These are phyloP conservation scores for Cyclotella kingstonii DNA, from an alignment of 108 stramenopile species.

Conservation along the genomic window DNA sequence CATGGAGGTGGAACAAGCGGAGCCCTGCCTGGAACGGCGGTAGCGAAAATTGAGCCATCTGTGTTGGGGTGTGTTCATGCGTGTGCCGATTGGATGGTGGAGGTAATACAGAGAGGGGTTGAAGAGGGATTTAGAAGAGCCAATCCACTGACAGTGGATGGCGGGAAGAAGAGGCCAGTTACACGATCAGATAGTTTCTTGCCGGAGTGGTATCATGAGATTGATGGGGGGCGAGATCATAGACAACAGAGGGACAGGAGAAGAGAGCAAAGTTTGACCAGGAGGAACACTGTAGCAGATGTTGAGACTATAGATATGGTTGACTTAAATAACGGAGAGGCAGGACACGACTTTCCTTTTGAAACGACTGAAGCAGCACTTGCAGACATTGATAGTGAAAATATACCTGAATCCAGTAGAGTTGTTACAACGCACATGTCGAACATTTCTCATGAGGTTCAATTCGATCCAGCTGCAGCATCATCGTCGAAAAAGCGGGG, in stretches of 20 bases:
- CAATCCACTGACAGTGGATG: conserved; percentile 15
- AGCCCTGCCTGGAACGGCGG: conserved; percentile 11
- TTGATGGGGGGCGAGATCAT: conserved; percentile 21
- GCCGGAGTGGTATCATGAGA: conserved; percentile 16
- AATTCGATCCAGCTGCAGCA: conserved; percentile 45
- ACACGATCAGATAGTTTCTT: conserved; percentile 11
- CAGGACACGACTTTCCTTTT: too few species aligned
- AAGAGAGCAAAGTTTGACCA: conserved; percentile 17
- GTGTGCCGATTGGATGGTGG: conserved; percentile 35
- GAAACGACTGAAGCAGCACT: too few species aligned
- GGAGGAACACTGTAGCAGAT: conserved; percentile 40
- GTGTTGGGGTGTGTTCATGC: conserved; percentile 34
- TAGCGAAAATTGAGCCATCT: conserved; percentile 23
- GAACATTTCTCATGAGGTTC: conserved; percentile 31
- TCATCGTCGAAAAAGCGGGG: conserved; percentile 37
- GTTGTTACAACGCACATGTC: conserved; percentile 2
- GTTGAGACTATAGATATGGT: conserved; percentile 10
- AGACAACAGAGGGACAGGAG: neutral
- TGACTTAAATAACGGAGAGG: neutral
- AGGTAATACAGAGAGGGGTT: conserved; percentile 24
- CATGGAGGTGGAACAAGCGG: conserved; percentile 35
- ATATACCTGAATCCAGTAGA: too few species aligned
- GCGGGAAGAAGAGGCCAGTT: neutral
- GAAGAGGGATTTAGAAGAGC: conserved; percentile 36
- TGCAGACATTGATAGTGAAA: too few species aligned